Base-by-base conservation (phyloP, 2,329 filamentous ascomycete species). In the Ilyonectria destructans region DNA sequence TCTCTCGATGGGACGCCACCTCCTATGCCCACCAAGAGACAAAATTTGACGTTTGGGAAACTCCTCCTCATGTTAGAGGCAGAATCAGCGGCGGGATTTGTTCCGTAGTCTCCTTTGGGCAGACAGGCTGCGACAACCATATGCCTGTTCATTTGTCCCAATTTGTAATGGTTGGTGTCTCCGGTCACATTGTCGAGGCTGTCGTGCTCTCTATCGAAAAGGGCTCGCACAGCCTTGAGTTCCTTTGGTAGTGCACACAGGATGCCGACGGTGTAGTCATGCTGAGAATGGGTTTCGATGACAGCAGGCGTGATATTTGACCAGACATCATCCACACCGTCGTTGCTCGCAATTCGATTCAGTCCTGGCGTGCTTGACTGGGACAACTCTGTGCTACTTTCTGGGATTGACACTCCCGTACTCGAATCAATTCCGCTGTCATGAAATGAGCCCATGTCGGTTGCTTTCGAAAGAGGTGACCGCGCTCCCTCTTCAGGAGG, bases 111-210 rank as follows among this genome's bases (percentile, higher is more conserved):
- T 4, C 68, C 70, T 1, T 29, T 3, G 23, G 71, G 71, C 1
- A 74, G 65, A 40, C 69, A 72, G 6, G 62, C 59, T 4, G 67
- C 69, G 1, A 74, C 71, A 2, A 73, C 48, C 17, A 59, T 49
- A 19, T 74, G 71, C 2, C 29, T 12, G 1, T 29, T 60, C 7
- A 74, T 68, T 0, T n/a, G 46, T 8, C 72, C 72, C 1, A 73
- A 49, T 6, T 35, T 40, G 23, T 74, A 72, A 17, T 31, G 40
- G 10, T 69, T 69, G 48, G 45, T 67, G 19, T 69, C 58, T 23
- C 62, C 66, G 6, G 7, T 26, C 17, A 46, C 7, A 12, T 51
- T 58, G 21, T 55, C 17, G 6, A 55, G 48, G 9, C 13, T 33
- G 4, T 1, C 45, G n/a, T 69, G 62, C 6, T 51, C 57, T 1